These are phyloP conservation scores for Tephrocybe sp. DNA, from an alignment of 768 basidiomycete genomes.

Conservation along the genomic window DNA sequence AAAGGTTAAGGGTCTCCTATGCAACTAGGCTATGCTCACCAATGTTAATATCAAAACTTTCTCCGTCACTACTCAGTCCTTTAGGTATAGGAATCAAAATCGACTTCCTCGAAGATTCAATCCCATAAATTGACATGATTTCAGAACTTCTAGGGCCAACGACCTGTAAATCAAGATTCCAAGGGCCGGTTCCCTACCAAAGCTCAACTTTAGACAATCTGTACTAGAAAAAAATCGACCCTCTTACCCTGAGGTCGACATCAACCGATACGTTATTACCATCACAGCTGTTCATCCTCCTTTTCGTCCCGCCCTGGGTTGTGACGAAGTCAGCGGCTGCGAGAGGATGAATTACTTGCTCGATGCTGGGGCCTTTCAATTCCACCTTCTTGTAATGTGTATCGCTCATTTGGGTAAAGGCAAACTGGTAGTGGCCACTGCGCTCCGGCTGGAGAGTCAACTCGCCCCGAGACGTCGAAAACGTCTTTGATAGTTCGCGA, in stretches of 20 bases:
- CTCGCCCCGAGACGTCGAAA: slow-evolving; percentile 73
- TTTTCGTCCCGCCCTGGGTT: slow-evolving; percentile 42
- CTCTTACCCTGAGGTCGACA: slow-evolving; percentile 73
- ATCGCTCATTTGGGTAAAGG: slow-evolving; percentile 79
- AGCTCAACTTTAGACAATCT: neutral
- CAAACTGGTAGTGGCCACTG: slow-evolving; percentile 88
- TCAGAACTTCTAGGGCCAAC: slow-evolving; percentile 73
- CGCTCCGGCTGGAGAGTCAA: slow-evolving; percentile 83
- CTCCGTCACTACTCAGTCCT: slow-evolving; percentile 64
- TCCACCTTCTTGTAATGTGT: slow-evolving; percentile 78
- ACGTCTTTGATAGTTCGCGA: slow-evolving; percentile 58
- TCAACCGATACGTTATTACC: slow-evolving; percentile 75
- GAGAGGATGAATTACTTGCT: slow-evolving; percentile 87
- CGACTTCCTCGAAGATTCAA: slow-evolving; percentile 53
- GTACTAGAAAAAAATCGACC: neutral
- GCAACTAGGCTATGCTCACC: slow-evolving; percentile 39
- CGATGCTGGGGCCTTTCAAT: slow-evolving; percentile 74
- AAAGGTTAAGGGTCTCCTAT: slow-evolving; percentile 12
- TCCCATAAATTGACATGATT: slow-evolving; percentile 51
- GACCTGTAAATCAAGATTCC: slow-evolving; percentile 82
- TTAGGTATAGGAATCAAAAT: slow-evolving; percentile 70
- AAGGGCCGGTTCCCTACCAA: slow-evolving; percentile 81
- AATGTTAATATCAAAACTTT: slow-evolving; percentile 77
- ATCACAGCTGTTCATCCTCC: slow-evolving; percentile 73
- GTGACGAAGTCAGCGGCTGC: slow-evolving; percentile 76